Conservation (phyloP, 768 basidiomycete genomes). For the Xerocomellus dryophilus region DNA sequence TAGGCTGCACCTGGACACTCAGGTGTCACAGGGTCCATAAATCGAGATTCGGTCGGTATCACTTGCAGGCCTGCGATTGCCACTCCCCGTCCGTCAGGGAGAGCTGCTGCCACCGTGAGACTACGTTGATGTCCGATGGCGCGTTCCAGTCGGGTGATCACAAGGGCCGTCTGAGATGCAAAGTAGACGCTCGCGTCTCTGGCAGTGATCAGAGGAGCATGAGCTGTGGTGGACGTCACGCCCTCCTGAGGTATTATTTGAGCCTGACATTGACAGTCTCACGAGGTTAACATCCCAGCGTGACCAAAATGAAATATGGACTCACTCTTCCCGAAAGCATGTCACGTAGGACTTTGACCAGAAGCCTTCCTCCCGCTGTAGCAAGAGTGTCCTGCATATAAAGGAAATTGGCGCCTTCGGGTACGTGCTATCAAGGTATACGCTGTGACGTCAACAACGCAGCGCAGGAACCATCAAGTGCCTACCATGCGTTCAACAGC, state of each 20-base stretch:
- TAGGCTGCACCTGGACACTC: conserved; percentile 41
- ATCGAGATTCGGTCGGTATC: conserved; percentile 2
- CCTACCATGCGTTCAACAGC: conserved; percentile 52
- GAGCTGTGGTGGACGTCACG: conserved; percentile 31
- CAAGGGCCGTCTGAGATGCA: conserved; percentile 18
- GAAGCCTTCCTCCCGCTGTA: conserved; percentile 58
- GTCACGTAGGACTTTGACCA: conserved; percentile 67
- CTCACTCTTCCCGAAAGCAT: conserved; percentile 57
- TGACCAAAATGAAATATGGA: neutral
- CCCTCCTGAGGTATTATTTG: conserved; percentile 45
- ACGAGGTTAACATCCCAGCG: neutral
- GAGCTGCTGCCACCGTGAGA: conserved; percentile 19
- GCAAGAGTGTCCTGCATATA: conserved; percentile 59
- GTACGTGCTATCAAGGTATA: conserved; percentile 44
- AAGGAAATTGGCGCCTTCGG: conserved; percentile 49
- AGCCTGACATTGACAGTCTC: conserved; percentile 38
- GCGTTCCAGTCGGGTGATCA: conserved; percentile 22
- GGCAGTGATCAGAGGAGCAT: conserved; percentile 44
- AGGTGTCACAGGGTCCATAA: neutral
- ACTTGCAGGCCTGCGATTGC: conserved; percentile 19
- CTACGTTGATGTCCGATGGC: conserved; percentile 31
- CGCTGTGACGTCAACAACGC: neutral
- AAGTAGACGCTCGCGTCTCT: conserved; percentile 18
- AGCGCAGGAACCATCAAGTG: conserved; percentile 2
- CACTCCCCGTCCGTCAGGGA: conserved; percentile 29